Base-by-base conservation (phyloP, 106 monocot genomes). In the Xerophyta viscosa region DNA sequence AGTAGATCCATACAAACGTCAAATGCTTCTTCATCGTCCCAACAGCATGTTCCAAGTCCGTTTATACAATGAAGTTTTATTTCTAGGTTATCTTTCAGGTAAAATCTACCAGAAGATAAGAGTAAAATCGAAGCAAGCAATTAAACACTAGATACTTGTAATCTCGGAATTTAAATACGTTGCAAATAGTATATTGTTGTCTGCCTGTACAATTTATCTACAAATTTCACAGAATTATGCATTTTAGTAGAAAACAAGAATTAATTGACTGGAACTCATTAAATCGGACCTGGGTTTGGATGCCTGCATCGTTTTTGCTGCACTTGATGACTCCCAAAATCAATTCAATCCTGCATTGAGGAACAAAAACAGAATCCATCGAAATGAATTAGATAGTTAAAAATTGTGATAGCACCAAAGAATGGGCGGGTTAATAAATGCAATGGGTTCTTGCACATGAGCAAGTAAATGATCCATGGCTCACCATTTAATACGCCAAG, bases 381-480 rank as follows among this genome's bases (percentile, higher is more conserved):
- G 46, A 18, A 19, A 3, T 39, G 15, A 33, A 8, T n/a, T n/a
- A n/a, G n/a, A n/a, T n/a, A 39, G 39, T 15, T 39, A 12, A 3
- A 39, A 7, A 10, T 39, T 39, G 15, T 3, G 39, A 39, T 39
- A 39, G 39, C 39, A 39, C 6, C 2, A 39, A 15, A 15, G 10
- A 39, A 10, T 39, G 39, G 6, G 15, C 1, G 39, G 5, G 39
- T 46, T 8, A 18, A 46, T 46, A 19, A 46, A 46, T 46, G 46
- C 20, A 46, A 13, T 46, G 46, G 46, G 13, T 13, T 19, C 1
- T 46, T 46, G 46, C 46, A 46, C 46, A 46, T 46, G 46, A 46
- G 19, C 18, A 44, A 44, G 15, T 44, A 44, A 44, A 44, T 44
- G 17, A 4, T 10, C 43, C 43, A 19, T 19, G 3, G 46, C 19